Conservation (phyloP, 2,329 filamentous ascomycete species). For the Arthrobotrys conoides region DNA sequence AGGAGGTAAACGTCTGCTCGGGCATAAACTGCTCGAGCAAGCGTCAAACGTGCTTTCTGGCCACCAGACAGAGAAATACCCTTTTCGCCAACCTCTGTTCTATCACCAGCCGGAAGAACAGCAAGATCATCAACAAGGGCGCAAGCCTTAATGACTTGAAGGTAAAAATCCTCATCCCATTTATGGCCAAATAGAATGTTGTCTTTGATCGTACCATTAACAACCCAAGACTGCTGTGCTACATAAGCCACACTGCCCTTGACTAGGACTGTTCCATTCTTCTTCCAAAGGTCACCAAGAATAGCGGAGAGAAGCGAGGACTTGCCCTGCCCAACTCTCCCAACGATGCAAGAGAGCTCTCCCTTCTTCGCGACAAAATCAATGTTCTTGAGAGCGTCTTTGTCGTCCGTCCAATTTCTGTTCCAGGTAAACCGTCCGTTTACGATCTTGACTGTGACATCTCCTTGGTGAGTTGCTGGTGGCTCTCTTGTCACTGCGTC, state of each 20-base stretch:
- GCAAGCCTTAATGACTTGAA: slow-evolving; percentile 91
- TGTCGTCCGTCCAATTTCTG: slow-evolving; percentile 69
- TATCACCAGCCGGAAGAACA: slow-evolving; percentile 92
- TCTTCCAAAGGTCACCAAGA: slow-evolving; percentile 92
- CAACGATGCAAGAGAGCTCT: slow-evolving; percentile 91
- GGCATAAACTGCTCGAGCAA: slow-evolving; percentile 95
- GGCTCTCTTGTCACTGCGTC: slow-evolving; percentile 82
- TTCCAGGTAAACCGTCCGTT: slow-evolving; percentile 97
- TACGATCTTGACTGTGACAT: slow-evolving; percentile 86
- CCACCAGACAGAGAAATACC: slow-evolving; percentile 92
- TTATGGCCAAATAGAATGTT: slow-evolving; percentile 97
- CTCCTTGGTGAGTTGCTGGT: slow-evolving; percentile 80
- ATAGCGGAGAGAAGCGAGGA: slow-evolving; percentile 91
- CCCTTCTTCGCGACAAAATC: slow-evolving; percentile 92
- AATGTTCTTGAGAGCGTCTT: slow-evolving; percentile 82
- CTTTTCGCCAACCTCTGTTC: slow-evolving; percentile 95
- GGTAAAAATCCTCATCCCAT: slow-evolving; percentile 94
- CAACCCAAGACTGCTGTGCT: slow-evolving; percentile 93
- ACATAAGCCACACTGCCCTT: slow-evolving; percentile 90
- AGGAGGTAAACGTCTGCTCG: slow-evolving; percentile 96
- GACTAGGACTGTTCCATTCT: slow-evolving; percentile 84
- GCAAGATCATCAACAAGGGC: slow-evolving; percentile 91
- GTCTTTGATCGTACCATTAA: slow-evolving; percentile 97
- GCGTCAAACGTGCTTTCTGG: slow-evolving; percentile 91
- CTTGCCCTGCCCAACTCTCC: slow-evolving; percentile 94